Evolutionary conservation across 2,329 filamentous ascomycete genomes (phyloP), one percentile per base, ranked within the genome.

Genomic region (Fusarium nematophilum): DNA sequence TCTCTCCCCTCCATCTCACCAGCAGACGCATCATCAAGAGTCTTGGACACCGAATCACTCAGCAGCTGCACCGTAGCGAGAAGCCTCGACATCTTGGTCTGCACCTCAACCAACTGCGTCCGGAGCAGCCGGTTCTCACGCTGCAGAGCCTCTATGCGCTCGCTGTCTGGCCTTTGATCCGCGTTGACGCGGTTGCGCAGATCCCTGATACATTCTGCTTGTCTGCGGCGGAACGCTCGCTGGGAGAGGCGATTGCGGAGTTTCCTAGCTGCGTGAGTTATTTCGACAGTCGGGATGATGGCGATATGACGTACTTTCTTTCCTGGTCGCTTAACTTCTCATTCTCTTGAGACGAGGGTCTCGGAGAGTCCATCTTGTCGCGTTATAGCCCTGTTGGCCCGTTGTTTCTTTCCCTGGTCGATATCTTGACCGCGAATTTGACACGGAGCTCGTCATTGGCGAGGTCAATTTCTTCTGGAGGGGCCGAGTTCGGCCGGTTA

Each of bases 241-340:
- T 73, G 71, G 0, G 71, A 72, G 2, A 73, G 60, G 10, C 71
- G 70, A 36, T 73, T 73, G n/a, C 71, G 70, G 18, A 71, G 56
- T 47, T 71, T 72, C 48, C 71, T 73, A 9, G 0, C 6, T 9
- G 4, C 6, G 34, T 60, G 5, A 64, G 31, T 13, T 9, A 2
- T 13, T 8, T 8, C 3, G 14, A 1, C 21, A 17, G 18, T 4
- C 8, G 33, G 8, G 5, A 17, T n/a, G n/a, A n/a, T n/a, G n/a
- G n/a, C n/a, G 13, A 30, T 9, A 5, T 8, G 9, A 39, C 13
- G 9, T 46, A 50, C 60, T 65, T 54, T 45, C 54, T 31, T 21
- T 60, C 57, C 36, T 59, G 54, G 10, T 65, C 60, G 1, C 10
- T 57, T 1, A 48, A 10, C 25, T 27, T 57, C 8, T 61, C 46